phyloP scores from a whole-genome alignment of 2,329 filamentous ascomycete genomes.

The Xylaria sp. region DNA sequence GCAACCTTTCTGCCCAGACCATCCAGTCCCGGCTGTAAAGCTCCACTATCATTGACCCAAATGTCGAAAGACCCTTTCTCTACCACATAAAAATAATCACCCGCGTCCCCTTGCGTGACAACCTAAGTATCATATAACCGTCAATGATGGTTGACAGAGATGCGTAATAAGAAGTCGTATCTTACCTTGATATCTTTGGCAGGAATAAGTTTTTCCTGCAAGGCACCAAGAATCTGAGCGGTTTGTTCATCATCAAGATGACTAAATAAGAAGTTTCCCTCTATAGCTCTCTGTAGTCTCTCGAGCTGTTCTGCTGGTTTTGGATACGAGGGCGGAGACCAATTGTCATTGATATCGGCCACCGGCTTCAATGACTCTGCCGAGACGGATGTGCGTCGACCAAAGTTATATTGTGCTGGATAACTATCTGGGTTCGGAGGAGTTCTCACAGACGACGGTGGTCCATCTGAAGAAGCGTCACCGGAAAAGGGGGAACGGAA shows the following conservation, averaged over 20 bases:
- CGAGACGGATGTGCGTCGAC: conserved; percentile 92
- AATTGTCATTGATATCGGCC: conserved; percentile 85
- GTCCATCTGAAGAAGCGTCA: conserved; percentile 57
- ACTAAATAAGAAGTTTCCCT: conserved; percentile 91
- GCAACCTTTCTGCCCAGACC: conserved; percentile 87
- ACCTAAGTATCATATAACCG: conserved; percentile 68
- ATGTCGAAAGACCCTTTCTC: conserved; percentile 92
- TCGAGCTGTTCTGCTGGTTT: conserved; percentile 85
- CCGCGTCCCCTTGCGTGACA: conserved; percentile 93
- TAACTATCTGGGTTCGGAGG: conserved; percentile 74
- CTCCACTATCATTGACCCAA: conserved; percentile 83
- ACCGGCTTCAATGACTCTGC: conserved; percentile 95
- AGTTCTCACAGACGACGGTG: conserved; percentile 59
- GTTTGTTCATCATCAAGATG: conserved; percentile 95
- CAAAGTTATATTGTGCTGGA: conserved; percentile 93
- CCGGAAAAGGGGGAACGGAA: conserved; percentile 67
- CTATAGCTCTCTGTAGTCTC: conserved; percentile 83
- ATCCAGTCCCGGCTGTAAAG: conserved; percentile 80
- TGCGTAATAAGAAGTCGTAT: neutral
- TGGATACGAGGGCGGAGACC: conserved; percentile 85
- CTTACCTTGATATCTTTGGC: conserved; percentile 81
- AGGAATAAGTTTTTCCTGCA: conserved; percentile 95
- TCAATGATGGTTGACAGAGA: neutral
- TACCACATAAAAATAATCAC: conserved; percentile 98
- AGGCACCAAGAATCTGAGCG: conserved; percentile 84